Base-by-base conservation (phyloP, 352 stramenopile genomes). In the Phytophthora podocarpi region DNA sequence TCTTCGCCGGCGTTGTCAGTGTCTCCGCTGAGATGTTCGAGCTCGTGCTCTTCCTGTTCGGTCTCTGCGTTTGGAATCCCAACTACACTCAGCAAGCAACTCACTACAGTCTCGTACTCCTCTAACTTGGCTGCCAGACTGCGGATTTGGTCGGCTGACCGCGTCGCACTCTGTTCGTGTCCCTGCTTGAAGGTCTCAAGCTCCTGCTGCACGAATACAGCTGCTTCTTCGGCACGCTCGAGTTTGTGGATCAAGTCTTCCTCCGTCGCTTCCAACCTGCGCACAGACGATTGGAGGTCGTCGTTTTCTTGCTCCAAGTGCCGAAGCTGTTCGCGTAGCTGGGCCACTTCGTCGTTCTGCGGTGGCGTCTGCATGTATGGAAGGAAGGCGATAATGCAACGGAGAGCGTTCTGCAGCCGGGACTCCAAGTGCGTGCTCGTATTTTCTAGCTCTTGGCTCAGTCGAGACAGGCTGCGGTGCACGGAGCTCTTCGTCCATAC, bases 181-280 rank as follows among this genome's bases (percentile, higher is more conserved):
- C 52, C 31, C 13, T 53, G 24, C 12, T 53, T n/a, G 5, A 40
- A 30, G 3, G 16, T 34, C 32, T 61, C 53, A 31, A 52, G 53
- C 13, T 61, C 53, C 12, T 53, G 41, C 6, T 47, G 41, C 1
- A 32, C 32, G 26, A 61, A 61, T 10, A 61, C 32, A 13, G 32
- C 82, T 49, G 89, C 76, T 58, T 91, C 82, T 47, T 86, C 76
- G 58, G 82, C 78, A 28, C 79, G 70, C 62, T 91, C 82, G 51
- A 91, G 76, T 39, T 80, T 67, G 63, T 89, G 72, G 24, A 47
- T 57, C 37, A 91, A 48, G 60, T 90, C 82, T 32, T 72, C 72
- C n/a, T 85, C 76, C 5, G 82, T 90, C 12, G 80, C 76, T 61
- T 86, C 57, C 18, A 91, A 45, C 35, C 87, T 83, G 54, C 82